phyloP scores from a whole-genome alignment of 2,329 filamentous ascomycete species.

The Colletotrichum musae region DNA sequence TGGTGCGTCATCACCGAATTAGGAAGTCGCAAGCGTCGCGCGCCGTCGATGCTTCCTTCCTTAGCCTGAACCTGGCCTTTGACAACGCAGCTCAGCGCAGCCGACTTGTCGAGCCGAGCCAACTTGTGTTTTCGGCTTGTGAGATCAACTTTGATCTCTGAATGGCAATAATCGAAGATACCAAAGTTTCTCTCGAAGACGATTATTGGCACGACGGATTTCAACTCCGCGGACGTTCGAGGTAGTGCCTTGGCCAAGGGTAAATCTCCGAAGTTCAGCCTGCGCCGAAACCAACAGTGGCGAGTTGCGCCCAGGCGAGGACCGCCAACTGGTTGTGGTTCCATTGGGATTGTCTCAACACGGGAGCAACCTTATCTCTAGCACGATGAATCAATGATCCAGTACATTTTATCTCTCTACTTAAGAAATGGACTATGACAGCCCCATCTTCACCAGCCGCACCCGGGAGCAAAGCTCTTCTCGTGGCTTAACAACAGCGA shows the following conservation, averaged over 20 bases:
- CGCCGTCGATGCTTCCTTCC: background rate
- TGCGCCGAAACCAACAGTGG: no score
- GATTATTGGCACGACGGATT: no score
- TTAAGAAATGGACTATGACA: no score
- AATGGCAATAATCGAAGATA: no score
- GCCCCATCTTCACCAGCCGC: background rate
- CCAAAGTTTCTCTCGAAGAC: no score
- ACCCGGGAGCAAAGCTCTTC: constrained; percentile 4
- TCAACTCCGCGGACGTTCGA: no score
- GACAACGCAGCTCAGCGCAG: background rate
- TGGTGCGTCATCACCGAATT: background rate
- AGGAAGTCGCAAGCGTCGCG: background rate
- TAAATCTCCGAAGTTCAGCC: no score
- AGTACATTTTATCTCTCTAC: background rate
- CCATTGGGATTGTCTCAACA: background rate
- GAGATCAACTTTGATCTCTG: no score
- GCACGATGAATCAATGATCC: background rate
- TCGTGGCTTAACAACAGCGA: constrained; percentile 2
- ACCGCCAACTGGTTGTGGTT: no score
- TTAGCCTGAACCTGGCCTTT: background rate
- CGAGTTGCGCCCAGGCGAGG: background rate
- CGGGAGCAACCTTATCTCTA: background rate
- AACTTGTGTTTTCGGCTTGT: background rate
- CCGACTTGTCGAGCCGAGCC: background rate
- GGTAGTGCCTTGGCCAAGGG: no score